A percentile compares a stretch with the other conserved stretches of the same genome.
phyloP scores from a whole-genome alignment of 1,284 basidiomycete genomes.

The Sanguinoderma infundibulare region DNA sequence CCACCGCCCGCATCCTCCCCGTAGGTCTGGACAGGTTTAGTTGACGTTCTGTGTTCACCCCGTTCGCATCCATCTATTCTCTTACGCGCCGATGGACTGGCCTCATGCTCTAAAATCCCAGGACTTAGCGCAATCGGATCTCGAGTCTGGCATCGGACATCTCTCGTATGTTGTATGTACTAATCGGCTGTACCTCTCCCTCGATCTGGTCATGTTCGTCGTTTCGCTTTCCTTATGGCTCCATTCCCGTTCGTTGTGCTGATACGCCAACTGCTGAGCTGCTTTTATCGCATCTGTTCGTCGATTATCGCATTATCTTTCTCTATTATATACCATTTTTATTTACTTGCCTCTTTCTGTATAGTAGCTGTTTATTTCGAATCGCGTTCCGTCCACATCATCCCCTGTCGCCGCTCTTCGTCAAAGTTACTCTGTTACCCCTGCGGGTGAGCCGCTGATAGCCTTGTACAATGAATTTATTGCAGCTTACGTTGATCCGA shows the following conservation, averaged over 20 bases:
- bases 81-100: background rate
- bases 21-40: slow-evolving; percentile 14
- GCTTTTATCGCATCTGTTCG: background rate
- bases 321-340: slow-evolving; percentile 8
- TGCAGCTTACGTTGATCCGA: no score
- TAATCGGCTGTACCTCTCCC: background rate
- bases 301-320: background rate
- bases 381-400: background rate
- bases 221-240: background rate
- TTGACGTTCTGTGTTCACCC: background rate
- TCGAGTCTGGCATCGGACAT: background rate
- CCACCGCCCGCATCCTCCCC: slow-evolving; percentile 25
- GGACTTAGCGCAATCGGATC: background rate
- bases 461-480: no score
- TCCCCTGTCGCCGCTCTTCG: background rate
- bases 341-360: slow-evolving; percentile 5
- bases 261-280: background rate
- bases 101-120: background rate
- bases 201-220: background rate
- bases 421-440: no score
- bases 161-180: slow-evolving; percentile 1
- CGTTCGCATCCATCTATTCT: background rate
- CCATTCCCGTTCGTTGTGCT: background rate
- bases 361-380: background rate
- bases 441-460: no score